These are phyloP conservation scores for Oryza longistaminata DNA, from an alignment of 176 grass and related monocot genomes.

Conservation along the genomic window DNA sequence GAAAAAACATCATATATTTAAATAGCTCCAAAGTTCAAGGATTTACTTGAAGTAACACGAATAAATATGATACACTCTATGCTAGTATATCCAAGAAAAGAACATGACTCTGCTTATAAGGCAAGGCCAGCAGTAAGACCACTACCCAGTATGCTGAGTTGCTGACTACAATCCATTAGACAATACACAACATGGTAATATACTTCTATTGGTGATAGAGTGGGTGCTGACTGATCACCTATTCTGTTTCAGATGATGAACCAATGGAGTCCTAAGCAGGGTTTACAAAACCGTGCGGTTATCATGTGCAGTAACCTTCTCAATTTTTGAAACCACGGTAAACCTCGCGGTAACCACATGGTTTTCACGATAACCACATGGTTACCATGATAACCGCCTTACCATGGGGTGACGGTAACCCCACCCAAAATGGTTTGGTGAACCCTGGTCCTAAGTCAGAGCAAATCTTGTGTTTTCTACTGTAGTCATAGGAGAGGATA, in stretches of 20 bases:
- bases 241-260: not conserved
- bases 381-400: no score
- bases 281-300: no score
- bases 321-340: no score
- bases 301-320: no score
- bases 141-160: not conserved
- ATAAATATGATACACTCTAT: not conserved
- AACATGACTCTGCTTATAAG: not conserved
- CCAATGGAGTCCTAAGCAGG: not conserved
- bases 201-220: not conserved
- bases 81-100: not conserved
- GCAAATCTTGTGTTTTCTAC: not conserved
- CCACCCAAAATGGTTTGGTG: no score
- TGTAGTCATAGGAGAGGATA: not conserved
- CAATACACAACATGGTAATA: not conserved
- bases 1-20: not conserved
- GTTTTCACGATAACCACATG: no score
- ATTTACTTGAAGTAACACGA: not conserved
- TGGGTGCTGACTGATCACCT: not conserved
- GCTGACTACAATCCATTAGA: not conserved
- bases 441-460: not conserved
- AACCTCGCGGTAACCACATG: no score
- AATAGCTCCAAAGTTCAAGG: not conserved
- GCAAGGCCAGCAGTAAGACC: not conserved
- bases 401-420: no score